Base-by-base conservation (phyloP, 768 basidiomycete genomes). In the Phylloporus sp. region DNA sequence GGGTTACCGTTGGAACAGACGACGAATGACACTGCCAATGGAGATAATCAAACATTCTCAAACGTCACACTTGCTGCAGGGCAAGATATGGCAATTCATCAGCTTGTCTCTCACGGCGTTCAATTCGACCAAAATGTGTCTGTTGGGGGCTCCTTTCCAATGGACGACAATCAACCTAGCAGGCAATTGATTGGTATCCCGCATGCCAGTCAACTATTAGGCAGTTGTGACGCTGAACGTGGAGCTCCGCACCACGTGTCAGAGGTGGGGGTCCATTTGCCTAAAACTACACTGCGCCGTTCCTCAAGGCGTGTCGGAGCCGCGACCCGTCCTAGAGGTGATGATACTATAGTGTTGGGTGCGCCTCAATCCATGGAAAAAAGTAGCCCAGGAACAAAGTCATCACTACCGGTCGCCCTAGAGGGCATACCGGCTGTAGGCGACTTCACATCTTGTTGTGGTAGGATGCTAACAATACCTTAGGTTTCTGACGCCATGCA, bases 361-460 rank as follows among this genome's bases (percentile, higher is more conserved):
- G 29, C n/a, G 16, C 23, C 20, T 28, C 58, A 20, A 20, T 20
- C 23, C 5, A 43, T 15, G 12, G 35, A 38, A 49, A 38, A n/a
- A 13, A 26, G 29, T 38, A 12, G 2, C 8, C 9, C 9, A 3
- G 27, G 47, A 38, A 26, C 24, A 28, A 34, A 27, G 20, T 26
- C 39, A 23, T 27, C 43, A 8, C 18, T 3, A 12, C 16, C 42
- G 18, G 6, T 49, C 26, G 16, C 34, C 29, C 58, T 41, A 29
- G 43, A 22, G 43, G 50, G 45, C 6, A 15, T 18, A 39, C 26
- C 42, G 34, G 12, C 20, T 42, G 61, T 62, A 28, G 47, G 61
- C 2, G 2, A 22, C 23, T 35, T 31, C 20, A 32, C 5, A 1
- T 47, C 11, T 43, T 13, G 7, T 31, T 15, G 6, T 44, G 4